These are phyloP conservation scores for Claviceps sp. DNA, from an alignment of 2,329 filamentous ascomycete species.

Conservation along the genomic window DNA sequence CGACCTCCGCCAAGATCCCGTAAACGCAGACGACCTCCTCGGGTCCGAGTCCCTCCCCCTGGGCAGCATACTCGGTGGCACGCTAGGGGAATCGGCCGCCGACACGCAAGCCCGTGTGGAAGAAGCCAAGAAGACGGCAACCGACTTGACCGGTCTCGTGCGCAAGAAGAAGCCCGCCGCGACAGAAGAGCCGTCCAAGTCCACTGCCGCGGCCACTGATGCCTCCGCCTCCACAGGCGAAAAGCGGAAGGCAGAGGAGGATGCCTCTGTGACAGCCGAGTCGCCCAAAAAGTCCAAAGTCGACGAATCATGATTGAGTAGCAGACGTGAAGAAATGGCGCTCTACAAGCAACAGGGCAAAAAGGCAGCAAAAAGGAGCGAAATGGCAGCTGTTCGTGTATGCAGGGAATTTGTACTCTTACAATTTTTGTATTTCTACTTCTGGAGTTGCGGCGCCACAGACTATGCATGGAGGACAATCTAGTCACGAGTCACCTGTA, in stretches of 20 bases:
- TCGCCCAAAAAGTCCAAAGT: slow-evolving; percentile 24
- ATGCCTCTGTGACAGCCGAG: slow-evolving; percentile 12
- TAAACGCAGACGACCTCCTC: slow-evolving; percentile 27
- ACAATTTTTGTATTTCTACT: too few species aligned
- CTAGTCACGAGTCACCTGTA: background rate
- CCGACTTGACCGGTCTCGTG: slow-evolving; percentile 60
- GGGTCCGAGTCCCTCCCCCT: slow-evolving; percentile 27
- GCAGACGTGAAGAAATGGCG: too few species aligned
- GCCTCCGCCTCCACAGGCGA: slow-evolving; percentile 21
- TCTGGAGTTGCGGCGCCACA: background rate
- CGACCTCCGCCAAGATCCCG: slow-evolving; percentile 50
- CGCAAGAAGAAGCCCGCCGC: slow-evolving; percentile 50
- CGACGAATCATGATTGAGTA: slow-evolving; percentile 9
- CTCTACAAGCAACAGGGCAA: too few species aligned
- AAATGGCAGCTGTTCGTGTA: background rate
- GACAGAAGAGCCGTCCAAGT: slow-evolving; percentile 12
- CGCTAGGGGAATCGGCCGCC: slow-evolving; percentile 46
- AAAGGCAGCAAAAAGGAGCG: too few species aligned
- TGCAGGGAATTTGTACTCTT: background rate
- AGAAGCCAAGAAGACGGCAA: slow-evolving; percentile 61
- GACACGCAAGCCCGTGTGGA: slow-evolving; percentile 52
- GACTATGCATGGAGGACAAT: background rate
- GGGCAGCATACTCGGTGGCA: slow-evolving; percentile 49
- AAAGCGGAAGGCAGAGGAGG: slow-evolving; percentile 23
- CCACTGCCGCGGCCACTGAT: slow-evolving; percentile 3